Percentiles rank a stretch among this genome's conserved stretches.
phyloP scores from a whole-genome alignment of 768 basidiomycete species.

The Panellus pusillus region DNA sequence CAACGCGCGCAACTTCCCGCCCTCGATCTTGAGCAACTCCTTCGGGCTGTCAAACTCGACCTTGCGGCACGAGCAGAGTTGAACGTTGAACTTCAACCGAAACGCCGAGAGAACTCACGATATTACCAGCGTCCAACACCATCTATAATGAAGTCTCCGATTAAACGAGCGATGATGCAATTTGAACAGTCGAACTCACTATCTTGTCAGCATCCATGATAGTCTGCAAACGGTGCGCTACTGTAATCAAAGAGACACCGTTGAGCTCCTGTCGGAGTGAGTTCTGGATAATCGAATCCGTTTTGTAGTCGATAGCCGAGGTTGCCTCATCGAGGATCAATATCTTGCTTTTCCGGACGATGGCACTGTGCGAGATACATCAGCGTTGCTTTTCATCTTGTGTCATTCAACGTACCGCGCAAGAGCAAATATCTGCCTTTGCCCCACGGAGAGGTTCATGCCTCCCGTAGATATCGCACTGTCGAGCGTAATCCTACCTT shows the following conservation, averaged over 20 bases:
- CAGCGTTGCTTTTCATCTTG: constrained; percentile 18
- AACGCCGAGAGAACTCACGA: constrained; percentile 23
- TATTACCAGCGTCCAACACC: constrained; percentile 43
- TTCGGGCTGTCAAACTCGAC: constrained; percentile 56
- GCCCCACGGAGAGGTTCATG: constrained; percentile 38
- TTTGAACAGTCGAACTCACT: constrained; percentile 22
- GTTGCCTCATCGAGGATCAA: constrained; percentile 22
- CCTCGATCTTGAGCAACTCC: constrained; percentile 48
- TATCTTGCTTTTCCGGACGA: constrained; percentile 22
- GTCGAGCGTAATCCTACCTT: constrained; percentile 21
- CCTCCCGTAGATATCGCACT: constrained; percentile 3
- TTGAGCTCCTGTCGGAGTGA: constrained; percentile 28
- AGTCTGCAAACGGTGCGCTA: constrained; percentile 16
- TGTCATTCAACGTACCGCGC: constrained; percentile 24
- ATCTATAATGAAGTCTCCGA: constrained; percentile 23
- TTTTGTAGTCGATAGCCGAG: constrained; percentile 28
- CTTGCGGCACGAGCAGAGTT: constrained; percentile 17
- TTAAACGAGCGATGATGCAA: constrained; percentile 23
- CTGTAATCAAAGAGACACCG: constrained; percentile 11
- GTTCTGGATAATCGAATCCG: constrained; percentile 44
- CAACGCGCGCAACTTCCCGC: constrained; percentile 49
- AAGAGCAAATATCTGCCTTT: constrained; percentile 47
- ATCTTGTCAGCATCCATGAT: constrained; percentile 33
- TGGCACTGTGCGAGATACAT: constrained; percentile 7
- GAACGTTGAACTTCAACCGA: neutral